phyloP scores from a whole-genome alignment of 495 filamentous ascomycete genomes.

The Lentithecium fluviatile region DNA sequence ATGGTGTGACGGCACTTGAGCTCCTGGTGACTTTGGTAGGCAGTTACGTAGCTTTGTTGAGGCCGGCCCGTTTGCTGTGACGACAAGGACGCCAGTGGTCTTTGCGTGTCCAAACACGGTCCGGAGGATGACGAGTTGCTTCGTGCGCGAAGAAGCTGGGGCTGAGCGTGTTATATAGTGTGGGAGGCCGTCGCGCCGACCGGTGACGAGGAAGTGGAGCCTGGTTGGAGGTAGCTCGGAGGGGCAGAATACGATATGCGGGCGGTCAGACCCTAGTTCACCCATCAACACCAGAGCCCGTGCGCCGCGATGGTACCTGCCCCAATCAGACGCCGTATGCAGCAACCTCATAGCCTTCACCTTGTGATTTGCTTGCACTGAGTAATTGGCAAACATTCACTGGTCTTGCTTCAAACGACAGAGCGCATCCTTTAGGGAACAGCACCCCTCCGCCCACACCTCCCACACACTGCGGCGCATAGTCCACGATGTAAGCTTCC shows the following conservation, averaged over 20 bases:
- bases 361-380: no score
- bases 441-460: no score
- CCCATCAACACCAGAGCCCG: slow-evolving; percentile 16
- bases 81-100: no score
- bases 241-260: background rate
- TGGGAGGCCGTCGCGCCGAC: background rate
- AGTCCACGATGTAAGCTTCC: background rate
- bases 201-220: background rate
- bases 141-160: background rate
- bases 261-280: slow-evolving; percentile 2
- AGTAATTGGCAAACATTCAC: no score
- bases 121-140: background rate
- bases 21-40: background rate
- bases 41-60: no score
- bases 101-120: background rate
- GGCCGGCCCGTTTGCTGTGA: no score
- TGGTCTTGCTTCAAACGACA: no score
- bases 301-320: slow-evolving; percentile 12
- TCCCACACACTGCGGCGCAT: no score
- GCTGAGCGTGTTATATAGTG: background rate
- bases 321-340: no score
- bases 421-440: no score
- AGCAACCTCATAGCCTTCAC: no score
- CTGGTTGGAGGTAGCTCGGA: background rate
- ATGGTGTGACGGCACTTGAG: slow-evolving; percentile 47